A percentile compares a stretch with the other conserved stretches of the same genome.
Conservation (phyloP, 2,329 filamentous ascomycete species). For the Emydomyces testavorans region DNA sequence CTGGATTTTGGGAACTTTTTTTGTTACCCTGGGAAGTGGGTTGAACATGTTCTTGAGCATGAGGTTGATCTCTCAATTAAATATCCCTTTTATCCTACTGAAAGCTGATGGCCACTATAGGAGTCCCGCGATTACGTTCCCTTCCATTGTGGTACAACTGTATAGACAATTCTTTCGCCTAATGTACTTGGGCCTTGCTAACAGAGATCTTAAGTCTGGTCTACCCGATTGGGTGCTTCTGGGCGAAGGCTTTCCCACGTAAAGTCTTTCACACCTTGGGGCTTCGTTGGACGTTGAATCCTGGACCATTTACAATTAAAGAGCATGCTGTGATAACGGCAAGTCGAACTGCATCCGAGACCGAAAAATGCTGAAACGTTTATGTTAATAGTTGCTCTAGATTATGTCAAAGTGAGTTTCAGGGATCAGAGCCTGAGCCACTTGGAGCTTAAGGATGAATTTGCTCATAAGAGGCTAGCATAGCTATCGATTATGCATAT, state of each 20-base stretch:
- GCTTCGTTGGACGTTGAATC: conserved; percentile 31
- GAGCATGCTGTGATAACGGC: conserved; percentile 36
- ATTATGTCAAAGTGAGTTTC: conserved; percentile 53
- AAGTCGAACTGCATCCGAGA: conserved; percentile 45
- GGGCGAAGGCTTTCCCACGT: conserved; percentile 31
- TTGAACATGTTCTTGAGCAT: conserved; percentile 46
- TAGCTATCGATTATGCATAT: conserved; percentile 23
- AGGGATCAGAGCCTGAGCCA: background rate
- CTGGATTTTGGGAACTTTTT: conserved; percentile 47
- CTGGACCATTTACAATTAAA: conserved; percentile 38
- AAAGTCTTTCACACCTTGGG: conserved; percentile 31
- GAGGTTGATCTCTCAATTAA: conserved; percentile 30
- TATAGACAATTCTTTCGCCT: conserved; percentile 40
- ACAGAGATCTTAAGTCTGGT: conserved; percentile 37
- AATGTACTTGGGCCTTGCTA: background rate
- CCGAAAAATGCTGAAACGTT: conserved; percentile 44
- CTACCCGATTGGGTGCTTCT: conserved; percentile 42
- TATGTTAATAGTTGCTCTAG: conserved; percentile 53
- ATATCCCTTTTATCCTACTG: too few species aligned
- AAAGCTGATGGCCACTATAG: conserved; percentile 5
- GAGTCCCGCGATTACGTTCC: conserved; percentile 46
- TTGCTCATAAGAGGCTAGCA: conserved; percentile 13
- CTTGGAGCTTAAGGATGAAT: background rate
- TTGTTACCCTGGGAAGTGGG: conserved; percentile 47
- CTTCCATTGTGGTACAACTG: conserved; percentile 41